Evolutionary conservation across 331 rosid genomes (phyloP), one percentile per base, ranked within the genome.

Genomic region (Dryas integrifolia): DNA sequence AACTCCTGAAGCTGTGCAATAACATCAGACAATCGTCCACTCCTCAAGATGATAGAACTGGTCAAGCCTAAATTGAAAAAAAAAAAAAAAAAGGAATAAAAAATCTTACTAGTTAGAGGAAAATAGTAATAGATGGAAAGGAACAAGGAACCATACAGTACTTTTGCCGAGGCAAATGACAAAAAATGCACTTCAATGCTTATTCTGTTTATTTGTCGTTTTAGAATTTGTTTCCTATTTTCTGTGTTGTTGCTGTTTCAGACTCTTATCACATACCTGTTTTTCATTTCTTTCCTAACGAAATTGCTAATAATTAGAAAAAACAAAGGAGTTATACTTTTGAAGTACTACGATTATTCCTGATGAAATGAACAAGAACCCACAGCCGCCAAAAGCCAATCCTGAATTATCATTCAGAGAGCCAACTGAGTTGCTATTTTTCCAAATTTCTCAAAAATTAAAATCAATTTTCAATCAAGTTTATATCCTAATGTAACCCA

Each of bases 1-100:
- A 89, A 74, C 48, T 86, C 98, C 67, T 89, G 92, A 69, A 92
- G 93, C 77, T 89, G 88, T 38, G 85, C 76, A 74, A 89, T 78
- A 26, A 89, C 78, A 77, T 86, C 88, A 63, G 92, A 85, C 65
- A 89, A 78, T 44, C 74, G 77, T 9, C 97, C 97, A 5, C 84
- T 86, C 81, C 85, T 86, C 83, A 92, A 79, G 73, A 89, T 80
- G 83, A 89, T 74, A 40, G 92, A 88, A 72, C 92, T 82, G 63
- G 89, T 88, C 85, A 89, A 82, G 63, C 98, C 97, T 92, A 46
- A 62, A 67, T 59, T n/a, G 35, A 75, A 75, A 35, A 39, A 77
- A 45, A 5, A 14, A 64, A 41, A 7, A 64, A 64, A 15, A 77
- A 45, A 5, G n/a, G 51, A 49, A 64, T 41, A 7, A 64, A 64